phyloP scores from a whole-genome alignment of 345 rosid genomes.

The Euphorbia peplus region DNA sequence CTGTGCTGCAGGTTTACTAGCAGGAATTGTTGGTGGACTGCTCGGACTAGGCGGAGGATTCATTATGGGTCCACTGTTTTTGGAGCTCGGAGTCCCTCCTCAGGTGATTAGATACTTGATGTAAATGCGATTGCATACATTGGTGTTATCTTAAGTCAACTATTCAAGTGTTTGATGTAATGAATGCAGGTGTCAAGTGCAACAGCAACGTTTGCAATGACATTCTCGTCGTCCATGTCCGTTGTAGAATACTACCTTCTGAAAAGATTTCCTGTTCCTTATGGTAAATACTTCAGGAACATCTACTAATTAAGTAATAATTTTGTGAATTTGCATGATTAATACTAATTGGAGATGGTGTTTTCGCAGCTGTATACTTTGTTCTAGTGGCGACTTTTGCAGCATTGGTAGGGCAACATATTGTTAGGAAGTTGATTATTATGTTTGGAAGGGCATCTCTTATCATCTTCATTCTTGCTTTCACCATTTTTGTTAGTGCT shows the following conservation, averaged over 20 bases:
- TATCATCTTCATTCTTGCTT: constrained; percentile 26
- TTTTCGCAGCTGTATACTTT: constrained; percentile 34
- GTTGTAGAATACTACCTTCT: constrained; percentile 78
- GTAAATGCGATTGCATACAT: too few species aligned
- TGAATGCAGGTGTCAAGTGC: constrained; percentile 71
- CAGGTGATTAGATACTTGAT: constrained; percentile 37
- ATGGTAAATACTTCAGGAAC: constrained; percentile 41
- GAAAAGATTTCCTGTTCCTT: constrained; percentile 80
- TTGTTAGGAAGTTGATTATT: constrained; percentile 16
- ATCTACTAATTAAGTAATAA: too few species aligned
- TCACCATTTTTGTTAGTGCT: constrained; percentile 27
- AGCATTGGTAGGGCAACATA: constrained; percentile 24
- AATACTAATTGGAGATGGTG: too few species aligned
- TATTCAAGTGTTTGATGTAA: too few species aligned
- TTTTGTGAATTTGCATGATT: too few species aligned
- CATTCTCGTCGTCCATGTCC: constrained; percentile 82
- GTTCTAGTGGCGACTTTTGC: constrained; percentile 23
- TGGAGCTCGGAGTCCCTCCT: constrained; percentile 74
- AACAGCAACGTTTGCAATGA: constrained; percentile 85
- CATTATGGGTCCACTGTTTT: constrained; percentile 73
- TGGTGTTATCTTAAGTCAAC: too few species aligned
- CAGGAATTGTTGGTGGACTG: constrained; percentile 77
- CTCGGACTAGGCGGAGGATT: constrained; percentile 85
- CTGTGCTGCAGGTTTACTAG: constrained; percentile 53
- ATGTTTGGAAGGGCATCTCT: constrained; percentile 30